Evolutionary conservation across 1,284 basidiomycete species (phyloP).

Genomic region (Boletellus sp.): DNA sequence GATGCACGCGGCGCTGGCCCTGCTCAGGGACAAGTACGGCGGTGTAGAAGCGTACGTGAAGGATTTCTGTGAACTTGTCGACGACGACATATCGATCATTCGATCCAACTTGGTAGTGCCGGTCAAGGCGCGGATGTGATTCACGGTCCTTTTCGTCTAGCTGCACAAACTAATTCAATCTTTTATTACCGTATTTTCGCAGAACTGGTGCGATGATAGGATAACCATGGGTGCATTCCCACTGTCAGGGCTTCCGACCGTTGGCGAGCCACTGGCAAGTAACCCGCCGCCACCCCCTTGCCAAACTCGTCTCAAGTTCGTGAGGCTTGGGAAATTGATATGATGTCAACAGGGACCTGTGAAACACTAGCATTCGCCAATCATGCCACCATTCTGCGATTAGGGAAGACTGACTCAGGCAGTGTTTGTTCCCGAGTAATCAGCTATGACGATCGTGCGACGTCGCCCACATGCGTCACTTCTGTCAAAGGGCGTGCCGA

Average conservation of each 20-base stretch:
- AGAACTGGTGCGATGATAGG: neutral
- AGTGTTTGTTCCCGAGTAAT: neutral
- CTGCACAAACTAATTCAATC: neutral
- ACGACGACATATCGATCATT: conserved; percentile 58
- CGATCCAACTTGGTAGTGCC: conserved; percentile 54
- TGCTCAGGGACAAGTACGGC: conserved; percentile 60
- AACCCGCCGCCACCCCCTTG: no score
- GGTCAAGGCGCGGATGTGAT: conserved; percentile 32
- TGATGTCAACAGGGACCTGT: neutral
- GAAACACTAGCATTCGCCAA: no score
- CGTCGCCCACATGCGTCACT: no score
- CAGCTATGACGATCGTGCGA: neutral
- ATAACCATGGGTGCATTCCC: neutral
- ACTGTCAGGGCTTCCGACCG: neutral
- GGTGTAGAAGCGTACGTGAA: conserved; percentile 65
- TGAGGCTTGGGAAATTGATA: neutral
- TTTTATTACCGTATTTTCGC: neutral
- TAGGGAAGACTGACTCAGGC: no score
- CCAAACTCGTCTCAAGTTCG: neutral
- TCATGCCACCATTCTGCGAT: no score
- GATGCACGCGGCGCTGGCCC: conserved; percentile 62
- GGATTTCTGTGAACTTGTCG: conserved; percentile 48
- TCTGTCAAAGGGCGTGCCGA: no score
- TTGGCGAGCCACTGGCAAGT: neutral
- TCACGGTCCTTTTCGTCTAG: neutral